Conservation (phyloP, 2,329 filamentous ascomycete genomes). For the Taxawa tesnikishii region DNA sequence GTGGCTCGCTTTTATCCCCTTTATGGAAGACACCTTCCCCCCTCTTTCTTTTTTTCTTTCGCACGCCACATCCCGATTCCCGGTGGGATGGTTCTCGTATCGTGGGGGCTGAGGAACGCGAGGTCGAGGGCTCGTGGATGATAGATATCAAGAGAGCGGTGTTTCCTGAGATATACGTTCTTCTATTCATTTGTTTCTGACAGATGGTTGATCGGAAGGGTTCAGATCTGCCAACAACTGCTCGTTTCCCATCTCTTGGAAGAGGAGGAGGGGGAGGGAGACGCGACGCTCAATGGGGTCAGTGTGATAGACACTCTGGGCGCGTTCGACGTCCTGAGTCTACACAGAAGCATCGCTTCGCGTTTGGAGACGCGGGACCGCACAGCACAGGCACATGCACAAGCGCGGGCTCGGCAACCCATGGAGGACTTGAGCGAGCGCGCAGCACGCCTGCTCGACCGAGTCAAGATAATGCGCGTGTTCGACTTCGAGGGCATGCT, state of each 20-base stretch:
- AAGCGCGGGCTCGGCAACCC: constrained; percentile 1
- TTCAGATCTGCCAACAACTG: constrained; percentile 21
- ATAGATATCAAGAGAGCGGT: too few relatives aligned
- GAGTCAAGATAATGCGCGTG: constrained; percentile 36
- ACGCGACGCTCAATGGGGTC: constrained; percentile 14
- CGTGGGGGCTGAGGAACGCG: too few relatives aligned
- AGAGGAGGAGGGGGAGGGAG: too few relatives aligned
- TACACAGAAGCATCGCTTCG: constrained; percentile 17
- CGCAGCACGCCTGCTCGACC: constrained; percentile 26
- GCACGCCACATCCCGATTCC: too few relatives aligned
- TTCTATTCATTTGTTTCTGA: constrained; percentile 1
- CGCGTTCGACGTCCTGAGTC: constrained; percentile 29
- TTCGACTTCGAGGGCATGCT: constrained; percentile 37
- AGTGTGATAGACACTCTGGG: constrained; percentile 35
- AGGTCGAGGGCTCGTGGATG: too few relatives aligned
- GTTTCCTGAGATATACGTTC: not conserved
- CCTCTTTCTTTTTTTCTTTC: too few relatives aligned
- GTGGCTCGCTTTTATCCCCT: too few relatives aligned
- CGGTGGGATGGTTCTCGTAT: too few relatives aligned
- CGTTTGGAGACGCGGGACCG: constrained; percentile 1
- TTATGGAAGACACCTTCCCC: too few relatives aligned
- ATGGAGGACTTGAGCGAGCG: constrained; percentile 13
- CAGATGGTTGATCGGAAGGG: not conserved
- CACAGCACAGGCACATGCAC: constrained; percentile 6
- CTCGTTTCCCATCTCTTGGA: constrained; percentile 28